phyloP scores from a whole-genome alignment of 208 protist genomes.

The Naegleria fowleri region DNA sequence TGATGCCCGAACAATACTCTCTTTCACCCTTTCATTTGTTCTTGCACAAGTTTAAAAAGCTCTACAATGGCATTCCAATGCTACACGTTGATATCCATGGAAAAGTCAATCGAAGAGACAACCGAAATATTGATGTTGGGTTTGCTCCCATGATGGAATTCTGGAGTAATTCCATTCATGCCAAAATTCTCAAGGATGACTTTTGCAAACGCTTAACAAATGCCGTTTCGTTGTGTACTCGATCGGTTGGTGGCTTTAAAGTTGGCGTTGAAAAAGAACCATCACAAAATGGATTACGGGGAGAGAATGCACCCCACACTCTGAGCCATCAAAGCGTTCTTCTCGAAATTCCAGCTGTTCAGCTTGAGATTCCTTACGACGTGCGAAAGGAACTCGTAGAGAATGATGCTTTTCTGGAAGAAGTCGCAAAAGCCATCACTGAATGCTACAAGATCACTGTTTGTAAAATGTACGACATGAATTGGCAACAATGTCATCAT shows the following conservation, averaged over 20 bases:
- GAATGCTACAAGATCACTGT: neutral
- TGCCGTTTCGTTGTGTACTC: neutral
- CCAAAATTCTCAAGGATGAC: neutral
- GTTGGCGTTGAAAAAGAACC: neutral
- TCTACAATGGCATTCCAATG: neutral
- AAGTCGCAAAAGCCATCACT: neutral
- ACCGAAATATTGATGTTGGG: neutral
- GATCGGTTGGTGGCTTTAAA: neutral
- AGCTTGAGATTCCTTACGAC: neutral
- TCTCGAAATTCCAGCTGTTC: neutral
- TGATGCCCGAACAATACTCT: neutral
- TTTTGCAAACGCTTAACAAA: neutral
- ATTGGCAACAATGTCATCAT: neutral
- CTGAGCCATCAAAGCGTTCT: neutral
- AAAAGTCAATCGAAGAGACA: neutral
- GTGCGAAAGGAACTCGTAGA: neutral
- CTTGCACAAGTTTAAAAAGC: neutral
- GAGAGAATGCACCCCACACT: neutral
- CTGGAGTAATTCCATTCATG: neutral
- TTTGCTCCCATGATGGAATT: neutral
- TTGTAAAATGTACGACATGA: neutral
- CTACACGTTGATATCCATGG: neutral
- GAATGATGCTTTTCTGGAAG: neutral
- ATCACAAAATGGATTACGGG: neutral
- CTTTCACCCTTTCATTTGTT: neutral